Evolutionary conservation across 345 rosid genomes (phyloP).

Genomic region (Psidium guajava): DNA sequence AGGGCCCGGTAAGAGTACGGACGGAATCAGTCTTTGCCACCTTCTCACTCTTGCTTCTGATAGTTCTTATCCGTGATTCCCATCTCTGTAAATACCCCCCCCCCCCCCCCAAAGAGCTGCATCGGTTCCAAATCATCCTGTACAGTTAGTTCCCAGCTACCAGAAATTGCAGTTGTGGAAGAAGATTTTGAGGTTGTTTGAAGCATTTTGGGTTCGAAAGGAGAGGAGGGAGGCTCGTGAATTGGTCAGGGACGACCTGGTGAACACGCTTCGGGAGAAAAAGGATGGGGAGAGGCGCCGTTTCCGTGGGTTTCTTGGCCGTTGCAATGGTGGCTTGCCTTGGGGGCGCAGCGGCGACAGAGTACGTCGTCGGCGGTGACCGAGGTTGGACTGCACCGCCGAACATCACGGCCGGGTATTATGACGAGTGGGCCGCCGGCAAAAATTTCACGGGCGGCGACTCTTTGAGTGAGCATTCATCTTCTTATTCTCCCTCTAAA

Average conservation of each 20-base stretch:
- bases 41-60: not conserved
- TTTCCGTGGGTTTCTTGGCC: not conserved
- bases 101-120: not conserved
- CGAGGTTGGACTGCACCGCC: not conserved
- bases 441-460: constrained; percentile 4
- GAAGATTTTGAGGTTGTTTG: not conserved
- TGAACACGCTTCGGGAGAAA: not conserved
- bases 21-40: not conserved
- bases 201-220: not conserved
- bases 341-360: not conserved
- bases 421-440: constrained; percentile 4
- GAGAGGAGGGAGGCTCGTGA: too few relatives aligned
- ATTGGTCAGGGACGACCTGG: not conserved
- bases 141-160: not conserved
- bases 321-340: not conserved
- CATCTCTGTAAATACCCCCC: not conserved
- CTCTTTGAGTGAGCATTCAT: not conserved
- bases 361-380: not conserved
- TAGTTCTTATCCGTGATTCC: not conserved
- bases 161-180: not conserved
- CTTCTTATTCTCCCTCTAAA: not conserved
- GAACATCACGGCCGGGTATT: not conserved
- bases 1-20: not conserved
- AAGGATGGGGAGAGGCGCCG: not conserved
- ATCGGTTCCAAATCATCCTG: not conserved